Evolutionary conservation across 345 rosid genomes (phyloP), one percentile per base, ranked within the genome.

Genomic region (Eucalyptus grandis): DNA sequence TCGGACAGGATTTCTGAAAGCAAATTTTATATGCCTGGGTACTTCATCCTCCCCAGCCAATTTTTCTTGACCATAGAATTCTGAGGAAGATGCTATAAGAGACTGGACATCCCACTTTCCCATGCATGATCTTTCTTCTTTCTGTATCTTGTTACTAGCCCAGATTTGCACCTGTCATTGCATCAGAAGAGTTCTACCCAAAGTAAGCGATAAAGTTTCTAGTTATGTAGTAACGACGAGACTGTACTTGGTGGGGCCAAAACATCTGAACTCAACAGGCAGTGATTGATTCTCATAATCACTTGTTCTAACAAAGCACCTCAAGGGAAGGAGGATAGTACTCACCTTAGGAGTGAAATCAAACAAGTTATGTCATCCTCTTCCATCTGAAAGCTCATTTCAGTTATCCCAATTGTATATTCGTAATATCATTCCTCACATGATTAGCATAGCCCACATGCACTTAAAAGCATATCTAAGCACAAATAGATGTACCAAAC

Each of bases 71-170:
- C 98, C 99, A 90, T 89, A 93, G 43, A 94, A 88, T 90, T 97
- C 99, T 49, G 97, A 89, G 58, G 98, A 96, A 88, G 97, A 95
- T 60, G 91, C 90, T 87, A 92, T 90, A 69, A 95, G 91, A 93
- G 99, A 94, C 88, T 96, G 96, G 60, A 98, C 94, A 92, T 98
- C 98, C 99, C 99, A 98, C 90, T 98, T 96, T 88, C 99, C 99
- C 93, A 98, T 82, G 90, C 93, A 90, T 34, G 98, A 92, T 92
- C 98, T 95, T 89, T 94, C 98, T 94, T 97, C 98, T 94, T 91
- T 95, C 87, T 96, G 92, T 89, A 97, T 95, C 89, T 94, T 95
- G 91, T 94, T 96, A 93, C 99, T 94, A 22, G 96, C 98, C 99
- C 99, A 98, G 88, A 98, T 95, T 95, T 97, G 99, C 88, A 97